Base-by-base conservation (phyloP, 2,329 filamentous ascomycete species). In the Pyrenophora seminiperda region DNA sequence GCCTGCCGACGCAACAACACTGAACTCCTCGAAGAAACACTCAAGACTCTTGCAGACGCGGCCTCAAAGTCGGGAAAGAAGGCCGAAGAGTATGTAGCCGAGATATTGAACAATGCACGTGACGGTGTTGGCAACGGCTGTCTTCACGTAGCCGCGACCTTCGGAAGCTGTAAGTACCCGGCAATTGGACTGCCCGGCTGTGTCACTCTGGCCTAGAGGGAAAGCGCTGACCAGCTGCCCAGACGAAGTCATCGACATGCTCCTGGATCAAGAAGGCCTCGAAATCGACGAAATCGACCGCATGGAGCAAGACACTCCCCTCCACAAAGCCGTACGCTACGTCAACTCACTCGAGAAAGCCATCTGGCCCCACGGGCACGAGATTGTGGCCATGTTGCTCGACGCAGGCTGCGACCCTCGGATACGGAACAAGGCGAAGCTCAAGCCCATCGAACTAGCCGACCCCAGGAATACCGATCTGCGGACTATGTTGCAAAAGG, bases 1-100 rank as follows among this genome's bases (percentile, higher is more conserved):
- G 90, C 94, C 65, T 96, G 90, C 77, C 90, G 93, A 54, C 85
- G 91, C 68, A 93, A 97, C 81, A 97, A 97, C 76, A 86, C 86
- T 61, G 87, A 93, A 45, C 85, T 97, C 53, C 84, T 97, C 48
- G 77, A 83, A 63, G 87, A 94, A 65, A 82, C 92, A 49, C 81
- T 97, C 42, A 63, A 59, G 61, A 76, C 82, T 33, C 76, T 77
- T 59, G 77, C 83, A 67, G 53, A 64, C 4, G 58, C 63, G 1
- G 66, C 71, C 24, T 53, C 60, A 11, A 82, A 83, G 59, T 75
- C 77, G 50, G 84, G 87, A 13, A 71, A 72, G 57, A 72, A 76
- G 45, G 70, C 77, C 6, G 75, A 80, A 46, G 81, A 84, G 51
- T 81, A 89, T 65, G 84, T 90, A 53, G 86, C 91, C 27, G 73